Base-by-base conservation (phyloP, 441 rosid species). In the Corymbia calophylla region DNA sequence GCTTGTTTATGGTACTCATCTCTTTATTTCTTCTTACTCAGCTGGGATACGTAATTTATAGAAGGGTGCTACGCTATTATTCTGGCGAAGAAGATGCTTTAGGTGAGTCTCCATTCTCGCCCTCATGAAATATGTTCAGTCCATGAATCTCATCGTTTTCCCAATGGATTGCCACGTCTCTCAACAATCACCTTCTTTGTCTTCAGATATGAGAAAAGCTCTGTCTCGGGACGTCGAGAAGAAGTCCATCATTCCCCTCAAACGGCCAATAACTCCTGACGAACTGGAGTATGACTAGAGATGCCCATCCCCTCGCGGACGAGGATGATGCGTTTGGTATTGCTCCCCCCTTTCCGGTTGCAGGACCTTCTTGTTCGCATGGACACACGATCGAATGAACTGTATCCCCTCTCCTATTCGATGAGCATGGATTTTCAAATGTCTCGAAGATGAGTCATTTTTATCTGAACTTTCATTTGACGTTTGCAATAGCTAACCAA, bases 131-230 rank as follows among this genome's bases (percentile, higher is more conserved):
- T 62, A 12, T 62, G 68, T 62, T 62, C 18, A 53, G 14, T 29
- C 68, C 10, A 3, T 6, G 51, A 53, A 7, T 62, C n/a, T 13
- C 7, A 87, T 87, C 58, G 3, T 29, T 77, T 80, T 53, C 56
- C 87, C 13, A 35, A 62, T 19, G 23, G 27, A 7, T 86, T 89
- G 29, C 66, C 17, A 21, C 56, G 32, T 88, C 49, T 58, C 56
- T 87, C 25, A 86, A n/a, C 68, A 82, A 53, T 17, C 32, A 62
- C 87, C 31, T 32, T 89, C 53, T 91, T 35, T 81, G 56, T 89
- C 85, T 90, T 88, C 94, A 98, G 98, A 97, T 94, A 98, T 95
- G 99, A 97, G 99, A 94, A 98, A 98, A 93, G 99, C 99, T 27
- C 92, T 97, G 89, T 95, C 98, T 58, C 93, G 98, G 89, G 99